Conservation (phyloP, 495 filamentous ascomycete species). For the Xylaria palmicola region DNA sequence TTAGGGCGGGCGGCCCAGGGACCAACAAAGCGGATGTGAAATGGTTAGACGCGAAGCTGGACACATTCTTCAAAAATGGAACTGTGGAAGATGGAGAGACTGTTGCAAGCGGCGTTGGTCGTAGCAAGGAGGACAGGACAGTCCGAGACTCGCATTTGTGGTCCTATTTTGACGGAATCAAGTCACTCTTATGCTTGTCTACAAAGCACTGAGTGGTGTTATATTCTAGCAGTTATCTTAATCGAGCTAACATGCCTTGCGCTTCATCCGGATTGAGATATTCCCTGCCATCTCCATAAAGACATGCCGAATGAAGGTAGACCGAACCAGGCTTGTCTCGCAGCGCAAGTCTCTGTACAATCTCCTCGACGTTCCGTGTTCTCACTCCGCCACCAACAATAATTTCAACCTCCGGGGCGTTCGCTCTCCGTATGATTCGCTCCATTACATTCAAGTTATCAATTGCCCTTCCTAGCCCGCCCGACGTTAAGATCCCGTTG, state of each 20-base stretch:
- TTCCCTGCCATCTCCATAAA: constrained; percentile 14
- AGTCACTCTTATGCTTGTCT: too few species aligned
- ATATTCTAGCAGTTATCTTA: not conserved
- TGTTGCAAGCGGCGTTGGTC: not conserved
- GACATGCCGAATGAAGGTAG: constrained; percentile 39
- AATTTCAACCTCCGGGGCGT: constrained; percentile 27
- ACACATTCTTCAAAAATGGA: constrained; percentile 41
- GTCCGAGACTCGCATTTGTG: too few species aligned
- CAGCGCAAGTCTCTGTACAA: constrained; percentile 19
- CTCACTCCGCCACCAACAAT: constrained; percentile 45
- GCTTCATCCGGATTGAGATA: constrained; percentile 23
- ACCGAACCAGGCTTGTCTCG: not conserved
- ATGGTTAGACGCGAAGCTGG: constrained; percentile 64
- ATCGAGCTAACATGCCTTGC: constrained; percentile 19
- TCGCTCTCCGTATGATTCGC: constrained; percentile 23
- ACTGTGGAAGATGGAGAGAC: not conserved
- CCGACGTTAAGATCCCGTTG: constrained; percentile 41
- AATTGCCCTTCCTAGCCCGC: constrained; percentile 34
- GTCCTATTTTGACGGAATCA: too few species aligned
- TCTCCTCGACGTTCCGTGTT: constrained; percentile 24
- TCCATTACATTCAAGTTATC: constrained; percentile 29
- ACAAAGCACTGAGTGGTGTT: too few species aligned
- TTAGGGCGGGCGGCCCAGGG: constrained; percentile 61
- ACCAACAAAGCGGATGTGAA: constrained; percentile 62
- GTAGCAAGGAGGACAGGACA: too few species aligned